Evolutionary conservation across 139 green algal species (phyloP).

Genomic region (Coelastrella sp.): DNA sequence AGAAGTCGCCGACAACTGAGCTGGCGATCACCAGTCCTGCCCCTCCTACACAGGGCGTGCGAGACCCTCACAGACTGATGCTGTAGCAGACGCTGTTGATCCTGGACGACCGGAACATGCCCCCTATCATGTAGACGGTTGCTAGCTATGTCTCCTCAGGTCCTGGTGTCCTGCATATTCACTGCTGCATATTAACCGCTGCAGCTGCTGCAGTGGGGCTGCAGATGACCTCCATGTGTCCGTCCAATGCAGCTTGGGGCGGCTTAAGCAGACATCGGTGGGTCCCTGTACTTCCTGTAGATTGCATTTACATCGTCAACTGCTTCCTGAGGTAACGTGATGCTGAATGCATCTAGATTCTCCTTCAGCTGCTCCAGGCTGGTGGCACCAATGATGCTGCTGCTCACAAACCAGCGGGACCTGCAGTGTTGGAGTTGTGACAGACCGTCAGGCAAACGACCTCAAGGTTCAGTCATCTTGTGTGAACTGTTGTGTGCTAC

Average conservation of each 20-base stretch:
- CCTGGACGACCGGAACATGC: too few relatives aligned
- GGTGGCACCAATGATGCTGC: constrained; percentile 94
- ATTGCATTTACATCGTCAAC: constrained; percentile 72
- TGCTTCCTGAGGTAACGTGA: constrained; percentile 61
- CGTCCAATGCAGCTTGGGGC: too few relatives aligned
- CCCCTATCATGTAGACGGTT: too few relatives aligned
- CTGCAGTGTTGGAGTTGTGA: neutral
- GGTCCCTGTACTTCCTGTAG: constrained; percentile 74
- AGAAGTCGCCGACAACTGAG: too few relatives aligned
- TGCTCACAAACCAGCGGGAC: constrained; percentile 61
- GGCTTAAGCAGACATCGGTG: constrained; percentile 33
- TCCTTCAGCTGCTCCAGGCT: constrained; percentile 80
- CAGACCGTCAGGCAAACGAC: too few relatives aligned
- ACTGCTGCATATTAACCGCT: neutral
- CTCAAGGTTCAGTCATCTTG: neutral
- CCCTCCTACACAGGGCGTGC: too few relatives aligned
- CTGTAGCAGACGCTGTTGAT: too few relatives aligned
- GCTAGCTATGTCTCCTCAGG: too few relatives aligned
- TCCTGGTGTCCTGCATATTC: too few relatives aligned
- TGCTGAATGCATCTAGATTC: constrained; percentile 79
- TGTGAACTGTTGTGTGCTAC: neutral
- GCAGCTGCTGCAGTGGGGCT: neutral
- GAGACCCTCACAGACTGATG: too few relatives aligned
- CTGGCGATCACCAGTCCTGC: too few relatives aligned
- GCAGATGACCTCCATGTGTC: neutral